A percentile compares a stretch with the other conserved stretches of the same genome.
Evolutionary conservation across 306 rosid genomes (phyloP).

Genomic region (Lupinus albus): DNA sequence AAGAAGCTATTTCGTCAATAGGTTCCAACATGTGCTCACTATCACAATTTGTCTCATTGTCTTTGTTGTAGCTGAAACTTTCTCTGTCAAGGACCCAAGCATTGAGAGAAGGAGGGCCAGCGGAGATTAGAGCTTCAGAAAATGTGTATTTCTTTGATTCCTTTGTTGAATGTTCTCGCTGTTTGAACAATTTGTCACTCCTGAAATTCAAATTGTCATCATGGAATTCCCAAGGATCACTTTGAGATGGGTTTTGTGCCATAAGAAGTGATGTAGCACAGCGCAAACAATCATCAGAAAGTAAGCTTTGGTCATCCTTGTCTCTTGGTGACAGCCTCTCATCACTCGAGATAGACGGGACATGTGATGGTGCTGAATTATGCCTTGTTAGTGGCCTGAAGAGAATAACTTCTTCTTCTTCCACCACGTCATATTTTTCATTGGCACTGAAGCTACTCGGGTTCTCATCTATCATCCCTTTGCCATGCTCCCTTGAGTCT

Average conservation of each 20-base stretch:
- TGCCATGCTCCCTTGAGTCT: conserved; percentile 38
- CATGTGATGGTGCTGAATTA: conserved; percentile 76
- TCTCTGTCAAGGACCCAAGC: conserved; percentile 82
- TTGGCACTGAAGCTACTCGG: conserved; percentile 32
- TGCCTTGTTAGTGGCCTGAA: conserved; percentile 84
- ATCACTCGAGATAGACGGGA: conserved; percentile 41
- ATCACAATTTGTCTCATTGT: conserved; percentile 46
- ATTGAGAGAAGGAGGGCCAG: conserved; percentile 92
- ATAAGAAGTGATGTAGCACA: conserved; percentile 87
- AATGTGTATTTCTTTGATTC: conserved; percentile 47
- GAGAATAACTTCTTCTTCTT: conserved; percentile 95
- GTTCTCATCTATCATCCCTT: conserved; percentile 34
- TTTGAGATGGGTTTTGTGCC: conserved; percentile 65
- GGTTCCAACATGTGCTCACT: conserved; percentile 56
- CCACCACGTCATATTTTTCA: conserved; percentile 48
- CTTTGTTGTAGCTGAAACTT: conserved; percentile 50
- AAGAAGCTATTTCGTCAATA: conserved; percentile 65
- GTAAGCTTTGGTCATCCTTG: conserved; percentile 44
- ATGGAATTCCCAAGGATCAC: conserved; percentile 54
- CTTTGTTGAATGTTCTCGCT: conserved; percentile 50
- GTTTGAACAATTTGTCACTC: conserved; percentile 47
- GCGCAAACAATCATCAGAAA: conserved; percentile 77
- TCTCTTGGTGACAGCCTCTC: conserved; percentile 51
- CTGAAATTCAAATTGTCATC: conserved; percentile 49
- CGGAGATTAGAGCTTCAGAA: conserved; percentile 53